Evolutionary conservation across 805 yeast genomes (phyloP), one percentile per base, ranked within the genome.

Genomic region (Alloascoidea hylecoeti): DNA sequence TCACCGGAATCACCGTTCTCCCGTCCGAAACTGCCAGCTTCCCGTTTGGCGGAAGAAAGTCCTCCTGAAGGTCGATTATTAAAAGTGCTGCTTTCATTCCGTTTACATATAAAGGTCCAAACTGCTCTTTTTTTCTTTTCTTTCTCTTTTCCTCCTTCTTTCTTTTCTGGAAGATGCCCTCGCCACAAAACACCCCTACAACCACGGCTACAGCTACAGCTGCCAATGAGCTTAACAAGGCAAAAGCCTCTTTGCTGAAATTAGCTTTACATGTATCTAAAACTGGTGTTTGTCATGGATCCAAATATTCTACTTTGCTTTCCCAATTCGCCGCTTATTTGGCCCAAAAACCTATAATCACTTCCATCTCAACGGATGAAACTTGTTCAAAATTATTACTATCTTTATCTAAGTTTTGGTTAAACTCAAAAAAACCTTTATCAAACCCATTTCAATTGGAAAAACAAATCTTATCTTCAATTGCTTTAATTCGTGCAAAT

Each of bases 41-140:
- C 0, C 96, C 96, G 18, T 63, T 50, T 0, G 85, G 77, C 3
- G 89, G 89, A 2, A 86, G 62, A 53, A 88, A 88, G 52, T 89
- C 96, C 44, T 80, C 76, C 52, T 88, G 96, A 12, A 88, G 57
- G 49, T 88, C 97, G 14, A 88, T 70, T 0, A 88, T 66, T 0
- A 86, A 57, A 27, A 88, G 58, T 0, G 95, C 95, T 3, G 68
- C n/a, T n/a, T n/a, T n/a, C n/a, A n/a, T 33, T 28, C 36, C 17
- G 16, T 5, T 30, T 9, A n/a, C n/a, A n/a, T n/a, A n/a, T n/a
- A n/a, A n/a, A n/a, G n/a, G n/a, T n/a, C 30, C 30, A 9, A 9
- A n/a, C 30, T 23, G 9, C 30, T 23, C 30, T n/a, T n/a, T 23
- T n/a, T n/a, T 23, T 23, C 30, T 23, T 23, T n/a, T 23, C 30